Conservation (phyloP, 1,139 yeast genomes). For the Eremothecium coryli region DNA sequence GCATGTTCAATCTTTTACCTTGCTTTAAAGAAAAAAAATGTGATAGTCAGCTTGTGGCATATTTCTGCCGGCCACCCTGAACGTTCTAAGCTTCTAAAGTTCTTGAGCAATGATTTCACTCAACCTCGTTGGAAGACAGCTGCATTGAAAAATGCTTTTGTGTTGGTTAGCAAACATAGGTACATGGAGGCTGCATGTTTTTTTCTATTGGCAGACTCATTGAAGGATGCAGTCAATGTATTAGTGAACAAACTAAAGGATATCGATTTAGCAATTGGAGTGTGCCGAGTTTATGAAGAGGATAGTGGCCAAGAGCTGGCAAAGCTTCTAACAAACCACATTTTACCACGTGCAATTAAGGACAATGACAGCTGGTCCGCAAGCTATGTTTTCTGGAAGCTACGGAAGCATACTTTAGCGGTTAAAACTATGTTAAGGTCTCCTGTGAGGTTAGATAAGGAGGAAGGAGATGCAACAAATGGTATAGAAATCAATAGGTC, state of each 20-base stretch:
- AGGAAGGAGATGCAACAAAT: neutral
- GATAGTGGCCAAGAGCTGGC: constrained; percentile 44
- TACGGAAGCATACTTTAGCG: constrained; percentile 43
- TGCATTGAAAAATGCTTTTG: constrained; percentile 88
- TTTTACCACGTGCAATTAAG: constrained; percentile 49
- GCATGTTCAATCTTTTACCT: constrained; percentile 65
- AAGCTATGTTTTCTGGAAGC: constrained; percentile 74
- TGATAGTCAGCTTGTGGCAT: constrained; percentile 76
- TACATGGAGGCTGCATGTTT: constrained; percentile 83
- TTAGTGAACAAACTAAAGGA: constrained; percentile 60
- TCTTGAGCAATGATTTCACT: constrained; percentile 66
- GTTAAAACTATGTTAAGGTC: constrained; percentile 53
- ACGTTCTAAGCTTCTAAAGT: constrained; percentile 68
- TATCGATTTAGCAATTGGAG: constrained; percentile 63
- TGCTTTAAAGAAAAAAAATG: constrained; percentile 68
- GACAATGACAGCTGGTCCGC: constrained; percentile 75
- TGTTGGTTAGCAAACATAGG: constrained; percentile 77
- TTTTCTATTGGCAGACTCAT: constrained; percentile 69
- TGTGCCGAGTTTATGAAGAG: constrained; percentile 67
- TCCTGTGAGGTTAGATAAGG: neutral
- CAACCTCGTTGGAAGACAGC: constrained; percentile 76
- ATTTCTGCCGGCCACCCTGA: constrained; percentile 69
- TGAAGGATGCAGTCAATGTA: constrained; percentile 70
- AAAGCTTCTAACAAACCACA: constrained; percentile 41
- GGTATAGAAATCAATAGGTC: constrained; percentile 29